Percentiles rank a stretch among this genome's conserved stretches.
Evolutionary conservation across 495 filamentous ascomycete genomes (phyloP).

Genomic region (Penicillium chermesinum): DNA sequence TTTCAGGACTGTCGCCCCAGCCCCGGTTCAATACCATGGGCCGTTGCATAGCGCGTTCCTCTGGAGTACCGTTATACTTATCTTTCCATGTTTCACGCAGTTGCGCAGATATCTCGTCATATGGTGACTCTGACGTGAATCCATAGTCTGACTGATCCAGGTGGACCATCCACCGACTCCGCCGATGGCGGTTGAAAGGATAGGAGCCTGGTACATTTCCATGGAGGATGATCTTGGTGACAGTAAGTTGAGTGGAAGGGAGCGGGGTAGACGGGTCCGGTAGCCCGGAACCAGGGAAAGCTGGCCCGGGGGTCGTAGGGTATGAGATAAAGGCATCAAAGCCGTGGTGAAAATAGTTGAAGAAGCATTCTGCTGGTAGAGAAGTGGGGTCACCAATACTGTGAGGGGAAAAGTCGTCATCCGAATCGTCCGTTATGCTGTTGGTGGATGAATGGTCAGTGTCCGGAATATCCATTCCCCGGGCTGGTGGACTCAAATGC

Average conservation of each 20-base stretch:
- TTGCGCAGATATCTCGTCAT: conserved; percentile 60
- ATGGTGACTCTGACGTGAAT: conserved; percentile 72
- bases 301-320: conserved; percentile 60
- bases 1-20: conserved; percentile 87
- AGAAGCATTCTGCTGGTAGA: conserved; percentile 71
- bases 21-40: conserved; percentile 87
- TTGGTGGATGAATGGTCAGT: conserved; percentile 80
- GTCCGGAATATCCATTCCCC: conserved; percentile 49
- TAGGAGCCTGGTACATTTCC: conserved; percentile 94
- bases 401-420: conserved; percentile 48
- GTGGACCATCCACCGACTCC: conserved; percentile 81
- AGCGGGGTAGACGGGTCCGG: conserved; percentile 34
- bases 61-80: conserved; percentile 54
- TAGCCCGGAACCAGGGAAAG: conserved; percentile 47
- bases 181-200: conserved; percentile 89
- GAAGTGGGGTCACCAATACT: conserved; percentile 34
- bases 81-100: conserved; percentile 68
- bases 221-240: conserved; percentile 86
- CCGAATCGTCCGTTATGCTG: conserved; percentile 70
- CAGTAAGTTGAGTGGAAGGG: conserved; percentile 60
- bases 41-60: conserved; percentile 60
- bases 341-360: conserved; percentile 93
- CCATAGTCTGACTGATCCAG: conserved; percentile 27
- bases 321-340: conserved; percentile 90
- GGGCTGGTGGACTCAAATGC: conserved; percentile 39